Evolutionary conservation across 2,329 filamentous ascomycete species (phyloP), one percentile per base, ranked within the genome.

Genomic region (Ramularia collo-cygni): DNA sequence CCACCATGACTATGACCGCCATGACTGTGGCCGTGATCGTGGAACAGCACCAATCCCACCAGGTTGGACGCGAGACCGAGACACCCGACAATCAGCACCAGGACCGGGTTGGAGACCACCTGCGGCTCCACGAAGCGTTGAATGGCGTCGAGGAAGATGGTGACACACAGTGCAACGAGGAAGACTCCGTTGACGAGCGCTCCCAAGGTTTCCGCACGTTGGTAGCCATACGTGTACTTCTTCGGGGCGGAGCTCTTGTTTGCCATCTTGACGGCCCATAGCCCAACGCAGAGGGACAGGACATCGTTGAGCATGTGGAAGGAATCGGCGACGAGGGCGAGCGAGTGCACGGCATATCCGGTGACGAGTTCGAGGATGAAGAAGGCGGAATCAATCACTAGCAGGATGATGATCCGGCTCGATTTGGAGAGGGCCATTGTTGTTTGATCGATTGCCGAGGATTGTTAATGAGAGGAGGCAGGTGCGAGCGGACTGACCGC

Each of bases 301-400:
- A 98, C 92, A 76, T 98, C 92, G 70, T 98, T 98, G 46, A 98
- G 74, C 92, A 98, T 98, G 68, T 98, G 92, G 65, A 98, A 98
- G 44, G 92, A 88, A 69, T 98, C 92, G 38, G 92, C 92, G 60
- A 93, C 88, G 43, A 98, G 76, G 27, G 92, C 92, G 53, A 98
- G 76, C 13, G 92, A 96, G 60, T 89, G 83, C 45, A 94, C 87
- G 48, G 82, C 70, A 70, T 95, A 86, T 46, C 92, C 90, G 46
- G 83, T 79, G 42, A 83, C 79, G 46, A 98, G 68, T 67, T 98
- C 92, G 43, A 96, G 70, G 34, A 95, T 66, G 67, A 98, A 95
- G 70, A 98, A 98, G 28, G 76, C 74, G 37, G 81, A 74, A 67
- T 96, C 90, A 59, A 98, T 94, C 49, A 71, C 83, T 62, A 98